Percentiles rank a stretch among this genome's conserved stretches.
Evolutionary conservation across 1,139 yeast genomes (phyloP).

Genomic region (Zhuliangozyma parablackwelliae): DNA sequence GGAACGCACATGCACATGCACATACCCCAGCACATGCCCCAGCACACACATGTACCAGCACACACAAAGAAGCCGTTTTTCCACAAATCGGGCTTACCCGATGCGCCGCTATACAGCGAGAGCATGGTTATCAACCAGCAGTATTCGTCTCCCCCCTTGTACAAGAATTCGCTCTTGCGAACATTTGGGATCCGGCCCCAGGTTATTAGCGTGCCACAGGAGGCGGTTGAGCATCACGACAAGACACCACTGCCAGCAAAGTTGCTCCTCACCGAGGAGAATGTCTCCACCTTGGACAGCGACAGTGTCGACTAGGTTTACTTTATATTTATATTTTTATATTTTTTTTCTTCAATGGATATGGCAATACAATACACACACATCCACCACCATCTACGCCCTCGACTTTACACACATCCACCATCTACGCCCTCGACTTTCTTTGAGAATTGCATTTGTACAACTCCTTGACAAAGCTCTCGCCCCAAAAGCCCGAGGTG

Average conservation of each 20-base stretch:
- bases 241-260: not conserved
- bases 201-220: conserved; percentile 24
- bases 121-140: conserved; percentile 25
- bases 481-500: conserved; percentile 97
- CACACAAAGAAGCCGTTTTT: conserved; percentile 16
- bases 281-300: conserved; percentile 3
- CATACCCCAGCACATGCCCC: not conserved
- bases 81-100: conserved; percentile 27
- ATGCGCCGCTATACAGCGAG: conserved; percentile 31
- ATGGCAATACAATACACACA: too few species aligned
- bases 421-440: too few species aligned
- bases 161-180: conserved; percentile 34
- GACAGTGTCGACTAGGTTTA: conserved; percentile 8
- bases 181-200: conserved; percentile 43
- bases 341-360: too few species aligned
- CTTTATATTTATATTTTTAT: too few species aligned
- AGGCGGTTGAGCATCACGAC: conserved; percentile 1
- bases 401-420: too few species aligned
- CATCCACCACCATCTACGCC: too few species aligned
- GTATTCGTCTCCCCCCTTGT: conserved; percentile 29
- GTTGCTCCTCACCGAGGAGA: conserved; percentile 8
- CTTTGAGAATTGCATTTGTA: conserved; percentile 30
- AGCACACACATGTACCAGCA: not conserved
- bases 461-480: conserved; percentile 86
- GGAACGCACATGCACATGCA: not conserved